Evolutionary conservation across 2,329 filamentous ascomycete genomes (phyloP).

Genomic region (Septoria linicola): DNA sequence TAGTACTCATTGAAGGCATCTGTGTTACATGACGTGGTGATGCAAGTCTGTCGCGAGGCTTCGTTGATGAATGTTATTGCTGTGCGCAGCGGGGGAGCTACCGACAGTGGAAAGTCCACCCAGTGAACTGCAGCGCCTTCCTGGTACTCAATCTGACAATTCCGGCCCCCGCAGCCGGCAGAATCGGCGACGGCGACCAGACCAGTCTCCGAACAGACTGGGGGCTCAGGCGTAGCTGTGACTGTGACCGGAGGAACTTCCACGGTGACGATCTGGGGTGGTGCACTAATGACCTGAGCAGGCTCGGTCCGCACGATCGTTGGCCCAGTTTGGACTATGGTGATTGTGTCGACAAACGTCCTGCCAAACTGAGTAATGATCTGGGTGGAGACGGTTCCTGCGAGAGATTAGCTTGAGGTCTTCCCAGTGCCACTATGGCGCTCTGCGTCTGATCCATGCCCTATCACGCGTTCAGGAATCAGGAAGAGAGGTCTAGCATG

Average conservation of each 20-base stretch:
- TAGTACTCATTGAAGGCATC: constrained; percentile 24
- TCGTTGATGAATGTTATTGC: constrained; percentile 24
- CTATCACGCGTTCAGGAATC: too few relatives aligned
- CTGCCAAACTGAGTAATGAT: not conserved
- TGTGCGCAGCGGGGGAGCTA: constrained; percentile 21
- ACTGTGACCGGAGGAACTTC: not conserved
- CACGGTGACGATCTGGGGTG: not conserved
- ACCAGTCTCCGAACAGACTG: constrained; percentile 6
- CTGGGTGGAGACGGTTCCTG: not conserved
- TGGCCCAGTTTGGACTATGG: not conserved
- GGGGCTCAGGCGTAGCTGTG: not conserved
- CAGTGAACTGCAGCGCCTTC: constrained; percentile 25
- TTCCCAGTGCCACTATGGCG: too few relatives aligned
- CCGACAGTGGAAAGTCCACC: not conserved
- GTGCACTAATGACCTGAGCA: not conserved
- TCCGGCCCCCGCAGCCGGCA: constrained; percentile 17
- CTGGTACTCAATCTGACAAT: constrained; percentile 25
- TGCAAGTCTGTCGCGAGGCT: constrained; percentile 21
- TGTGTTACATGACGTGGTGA: constrained; percentile 28
- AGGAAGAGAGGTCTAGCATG: too few relatives aligned
- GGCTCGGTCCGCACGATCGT: not conserved
- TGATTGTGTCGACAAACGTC: not conserved
- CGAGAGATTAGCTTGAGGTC: too few relatives aligned
- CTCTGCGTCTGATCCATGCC: too few relatives aligned
- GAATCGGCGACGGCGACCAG: constrained; percentile 6